phyloP scores from a whole-genome alignment of 257 asterid species.

The Solanum verrucosum region DNA sequence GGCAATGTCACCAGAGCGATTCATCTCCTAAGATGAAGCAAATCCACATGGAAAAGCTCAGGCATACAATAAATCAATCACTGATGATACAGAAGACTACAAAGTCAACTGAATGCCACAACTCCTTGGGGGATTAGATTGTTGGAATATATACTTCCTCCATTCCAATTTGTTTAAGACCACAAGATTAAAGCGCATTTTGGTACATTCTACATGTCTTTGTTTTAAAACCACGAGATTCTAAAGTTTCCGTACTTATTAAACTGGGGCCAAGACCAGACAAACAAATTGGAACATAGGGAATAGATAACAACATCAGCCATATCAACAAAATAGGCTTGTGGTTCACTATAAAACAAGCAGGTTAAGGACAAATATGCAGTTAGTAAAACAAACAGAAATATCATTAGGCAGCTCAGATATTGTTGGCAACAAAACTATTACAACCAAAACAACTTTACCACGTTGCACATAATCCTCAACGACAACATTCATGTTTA shows the following conservation, averaged over 20 bases:
- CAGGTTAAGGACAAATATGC: background rate
- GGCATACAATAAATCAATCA: background rate
- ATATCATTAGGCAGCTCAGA: background rate
- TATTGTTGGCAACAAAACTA: background rate
- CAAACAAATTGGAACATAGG: background rate
- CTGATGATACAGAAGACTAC: background rate
- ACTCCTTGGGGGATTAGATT: background rate
- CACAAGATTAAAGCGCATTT: background rate
- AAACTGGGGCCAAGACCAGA: background rate
- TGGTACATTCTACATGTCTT: background rate
- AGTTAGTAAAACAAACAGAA: background rate
- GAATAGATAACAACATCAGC: background rate
- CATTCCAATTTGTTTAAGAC: background rate
- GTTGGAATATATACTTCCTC: background rate
- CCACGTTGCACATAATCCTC: background rate
- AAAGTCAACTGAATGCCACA: background rate
- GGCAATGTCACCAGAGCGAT: background rate
- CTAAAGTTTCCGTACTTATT: background rate
- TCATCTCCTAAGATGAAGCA: background rate
- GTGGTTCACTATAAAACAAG: background rate
- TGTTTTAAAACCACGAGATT: background rate
- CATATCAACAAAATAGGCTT: background rate
- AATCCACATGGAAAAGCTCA: background rate
- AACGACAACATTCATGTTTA: background rate
- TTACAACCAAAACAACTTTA: background rate